phyloP scores from a whole-genome alignment of 495 filamentous ascomycete species.

The Trichoderma reesei region DNA sequence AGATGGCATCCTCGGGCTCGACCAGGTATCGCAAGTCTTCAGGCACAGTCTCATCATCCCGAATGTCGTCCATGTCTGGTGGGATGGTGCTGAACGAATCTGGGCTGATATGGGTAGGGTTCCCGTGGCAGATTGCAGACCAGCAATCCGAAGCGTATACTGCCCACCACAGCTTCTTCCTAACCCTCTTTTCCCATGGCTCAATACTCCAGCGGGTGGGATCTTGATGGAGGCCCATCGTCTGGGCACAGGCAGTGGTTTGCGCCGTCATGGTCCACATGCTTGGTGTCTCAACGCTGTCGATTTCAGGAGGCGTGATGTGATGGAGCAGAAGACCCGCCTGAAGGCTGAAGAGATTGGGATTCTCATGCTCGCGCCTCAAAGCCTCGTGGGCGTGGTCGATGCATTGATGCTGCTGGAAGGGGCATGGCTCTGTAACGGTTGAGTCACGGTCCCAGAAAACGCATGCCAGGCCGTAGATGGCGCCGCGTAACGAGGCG shows the following conservation, averaged over 20 bases:
- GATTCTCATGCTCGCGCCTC: not conserved
- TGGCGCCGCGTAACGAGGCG: not conserved
- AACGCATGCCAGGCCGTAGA: not conserved
- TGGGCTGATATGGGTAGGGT: not conserved
- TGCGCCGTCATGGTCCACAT: constrained; percentile 7
- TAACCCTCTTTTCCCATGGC: not conserved
- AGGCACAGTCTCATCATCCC: not conserved
- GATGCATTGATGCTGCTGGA: not conserved
- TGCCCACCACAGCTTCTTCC: constrained; percentile 4
- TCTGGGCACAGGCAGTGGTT: not conserved
- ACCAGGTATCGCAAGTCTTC: not conserved
- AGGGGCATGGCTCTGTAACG: not conserved
- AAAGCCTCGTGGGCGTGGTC: constrained; percentile 1
- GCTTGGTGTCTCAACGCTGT: constrained; percentile 3
- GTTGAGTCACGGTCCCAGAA: not conserved
- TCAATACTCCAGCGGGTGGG: not conserved
- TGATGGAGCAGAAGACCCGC: not conserved
- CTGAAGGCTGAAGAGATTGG: constrained; percentile 1
- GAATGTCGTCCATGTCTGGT: constrained; percentile 3
- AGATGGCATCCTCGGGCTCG: not conserved
- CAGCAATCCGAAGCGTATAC: not conserved
- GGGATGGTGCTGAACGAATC: not conserved
- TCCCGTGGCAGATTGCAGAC: constrained; percentile 3
- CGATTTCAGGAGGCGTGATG: not conserved
- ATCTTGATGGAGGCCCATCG: constrained; percentile 5